phyloP scores from a whole-genome alignment of 345 rosid species.

The Syzygium jambos region DNA sequence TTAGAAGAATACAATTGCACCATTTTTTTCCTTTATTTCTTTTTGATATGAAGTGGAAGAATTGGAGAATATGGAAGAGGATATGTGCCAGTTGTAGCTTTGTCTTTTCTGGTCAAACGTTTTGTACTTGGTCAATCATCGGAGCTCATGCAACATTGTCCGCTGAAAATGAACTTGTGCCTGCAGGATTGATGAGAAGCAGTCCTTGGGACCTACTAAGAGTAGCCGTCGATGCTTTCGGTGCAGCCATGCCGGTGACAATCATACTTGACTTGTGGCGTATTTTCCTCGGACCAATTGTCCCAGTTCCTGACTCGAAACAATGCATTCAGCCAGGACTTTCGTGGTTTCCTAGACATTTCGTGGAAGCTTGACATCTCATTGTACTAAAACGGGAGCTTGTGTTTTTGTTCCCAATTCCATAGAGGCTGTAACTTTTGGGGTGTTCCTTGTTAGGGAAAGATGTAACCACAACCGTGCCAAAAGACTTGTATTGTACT shows the following conservation, averaged over 20 bases:
- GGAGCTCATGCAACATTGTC: neutral
- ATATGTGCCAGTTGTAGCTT: neutral
- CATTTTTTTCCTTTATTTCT: neutral
- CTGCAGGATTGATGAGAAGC: constrained; percentile 86
- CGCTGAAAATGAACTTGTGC: neutral
- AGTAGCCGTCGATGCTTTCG: constrained; percentile 85
- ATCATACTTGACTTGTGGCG: constrained; percentile 96
- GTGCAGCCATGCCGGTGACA: constrained; percentile 94
- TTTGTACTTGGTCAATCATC: neutral
- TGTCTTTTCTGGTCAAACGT: neutral
- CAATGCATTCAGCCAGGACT: constrained; percentile 68
- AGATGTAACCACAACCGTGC: neutral
- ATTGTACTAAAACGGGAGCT: neutral
- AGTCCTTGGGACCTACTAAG: constrained; percentile 72
- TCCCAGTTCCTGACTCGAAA: constrained; percentile 38
- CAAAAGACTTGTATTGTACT: neutral
- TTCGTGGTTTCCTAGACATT: constrained; percentile 61
- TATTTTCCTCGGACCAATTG: constrained; percentile 82
- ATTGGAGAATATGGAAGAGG: neutral
- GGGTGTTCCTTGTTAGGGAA: neutral
- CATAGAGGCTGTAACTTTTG: neutral
- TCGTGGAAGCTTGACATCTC: constrained; percentile 9
- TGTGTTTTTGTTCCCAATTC: neutral
- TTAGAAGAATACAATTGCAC: neutral
- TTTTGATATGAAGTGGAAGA: neutral